Conservation (phyloP, 2,329 filamentous ascomycete genomes). For the Beauveria sp. region DNA sequence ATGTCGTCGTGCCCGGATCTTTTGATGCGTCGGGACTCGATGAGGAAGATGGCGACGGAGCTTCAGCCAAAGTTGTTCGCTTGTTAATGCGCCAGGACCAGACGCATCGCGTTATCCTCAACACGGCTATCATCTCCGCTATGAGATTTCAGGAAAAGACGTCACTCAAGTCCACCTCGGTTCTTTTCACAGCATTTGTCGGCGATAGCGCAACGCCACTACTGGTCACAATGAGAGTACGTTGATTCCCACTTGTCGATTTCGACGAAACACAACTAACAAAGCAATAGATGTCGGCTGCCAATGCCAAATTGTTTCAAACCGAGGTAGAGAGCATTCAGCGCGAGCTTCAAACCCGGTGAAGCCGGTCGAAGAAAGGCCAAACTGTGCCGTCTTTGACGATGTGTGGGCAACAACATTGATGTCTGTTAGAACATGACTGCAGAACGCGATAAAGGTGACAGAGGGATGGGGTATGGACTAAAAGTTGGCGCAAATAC, state of each 20-base stretch:
- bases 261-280: constrained; percentile 4
- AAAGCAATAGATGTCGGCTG: constrained; percentile 41
- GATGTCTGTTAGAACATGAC: neutral
- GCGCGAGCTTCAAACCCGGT: constrained; percentile 38
- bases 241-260: constrained; percentile 14
- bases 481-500: constrained; percentile 11
- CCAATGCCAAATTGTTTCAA: constrained; percentile 45
- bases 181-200: constrained; percentile 59
- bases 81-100: constrained; percentile 89
- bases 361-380: constrained; percentile 11
- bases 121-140: constrained; percentile 69
- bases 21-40: constrained; percentile 49
- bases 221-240: constrained; percentile 54
- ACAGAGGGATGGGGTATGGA: neutral
- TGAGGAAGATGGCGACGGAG: constrained; percentile 30
- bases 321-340: constrained; percentile 43
- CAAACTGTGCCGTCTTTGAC: neutral
- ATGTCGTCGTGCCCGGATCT: constrained; percentile 39
- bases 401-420: neutral
- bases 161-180: constrained; percentile 60
- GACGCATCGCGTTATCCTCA: constrained; percentile 78
- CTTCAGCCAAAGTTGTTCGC: constrained; percentile 45
- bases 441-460: neutral
- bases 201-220: constrained; percentile 46
- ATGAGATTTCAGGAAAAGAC: constrained; percentile 76